These are phyloP conservation scores for Candida frijolesensis DNA, from an alignment of 1,139 yeast species.

Conservation along the genomic window DNA sequence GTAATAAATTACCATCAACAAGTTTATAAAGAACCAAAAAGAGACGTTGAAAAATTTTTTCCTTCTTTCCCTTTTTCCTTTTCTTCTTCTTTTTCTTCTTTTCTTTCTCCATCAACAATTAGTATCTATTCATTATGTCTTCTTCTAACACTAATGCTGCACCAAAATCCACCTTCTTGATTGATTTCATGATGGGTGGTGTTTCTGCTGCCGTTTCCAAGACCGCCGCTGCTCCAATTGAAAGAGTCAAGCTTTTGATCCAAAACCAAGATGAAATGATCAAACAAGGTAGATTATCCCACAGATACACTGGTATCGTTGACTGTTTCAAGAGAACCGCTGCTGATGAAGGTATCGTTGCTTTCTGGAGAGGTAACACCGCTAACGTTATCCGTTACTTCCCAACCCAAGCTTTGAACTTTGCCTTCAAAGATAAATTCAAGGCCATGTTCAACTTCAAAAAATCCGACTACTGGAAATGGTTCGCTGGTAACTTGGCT, in stretches of 20 bases:
- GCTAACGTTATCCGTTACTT: constrained; percentile 58
- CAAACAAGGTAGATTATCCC: constrained; percentile 55
- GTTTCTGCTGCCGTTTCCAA: constrained; percentile 59
- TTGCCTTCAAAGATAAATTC: constrained; percentile 56
- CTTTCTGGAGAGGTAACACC: constrained; percentile 62
- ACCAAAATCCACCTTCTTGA: constrained; percentile 27
- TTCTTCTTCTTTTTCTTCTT: constrained; percentile 10
- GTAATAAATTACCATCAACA: not conserved
- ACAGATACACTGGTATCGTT: constrained; percentile 51
- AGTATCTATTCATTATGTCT: constrained; percentile 6
- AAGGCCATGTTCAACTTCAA: constrained; percentile 56
- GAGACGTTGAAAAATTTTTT: constrained; percentile 7
- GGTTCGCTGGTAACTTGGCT: constrained; percentile 59
- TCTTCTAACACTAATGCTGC: constrained; percentile 13
- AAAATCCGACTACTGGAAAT: constrained; percentile 53
- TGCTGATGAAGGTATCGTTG: constrained; percentile 52
- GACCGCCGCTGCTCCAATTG: constrained; percentile 59
- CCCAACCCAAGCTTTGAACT: constrained; percentile 59
- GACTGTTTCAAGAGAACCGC: constrained; percentile 57
- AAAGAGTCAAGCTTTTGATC: constrained; percentile 55
- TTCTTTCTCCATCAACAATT: constrained; percentile 10
- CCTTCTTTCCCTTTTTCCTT: constrained; percentile 1
- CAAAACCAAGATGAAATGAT: constrained; percentile 58
- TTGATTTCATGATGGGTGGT: constrained; percentile 57
- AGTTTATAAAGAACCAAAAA: not conserved